phyloP scores from a whole-genome alignment of 2,329 filamentous ascomycete species.

The Alternaria sp. region DNA sequence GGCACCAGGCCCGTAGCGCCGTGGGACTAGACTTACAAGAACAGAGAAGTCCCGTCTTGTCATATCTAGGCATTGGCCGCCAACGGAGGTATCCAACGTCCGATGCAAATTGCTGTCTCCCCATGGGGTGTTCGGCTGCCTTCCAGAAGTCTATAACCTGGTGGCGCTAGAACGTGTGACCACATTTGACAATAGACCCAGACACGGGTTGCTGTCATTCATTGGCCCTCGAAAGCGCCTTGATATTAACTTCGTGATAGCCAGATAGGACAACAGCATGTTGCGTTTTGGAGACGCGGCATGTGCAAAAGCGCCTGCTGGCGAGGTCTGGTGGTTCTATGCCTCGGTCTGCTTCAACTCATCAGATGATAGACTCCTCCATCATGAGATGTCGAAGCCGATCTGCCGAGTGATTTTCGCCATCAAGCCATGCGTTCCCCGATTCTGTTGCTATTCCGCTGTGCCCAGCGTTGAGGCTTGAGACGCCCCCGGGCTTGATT shows the following conservation, averaged over 20 bases:
- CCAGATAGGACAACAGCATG: not conserved
- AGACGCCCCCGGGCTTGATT: not conserved
- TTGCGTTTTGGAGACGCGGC: not conserved
- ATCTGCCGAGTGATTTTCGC: not conserved
- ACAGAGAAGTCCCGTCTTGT: constrained; percentile 11
- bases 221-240: constrained; percentile 3
- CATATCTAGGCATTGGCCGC: constrained; percentile 7
- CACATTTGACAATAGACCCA: constrained; percentile 10
- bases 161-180: constrained; percentile 9
- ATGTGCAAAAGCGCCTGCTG: not conserved
- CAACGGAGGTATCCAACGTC: constrained; percentile 17
- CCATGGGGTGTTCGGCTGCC: constrained; percentile 18
- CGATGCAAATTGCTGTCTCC: constrained; percentile 18
- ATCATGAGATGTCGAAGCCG: not conserved
- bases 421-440: not conserved
- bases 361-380: not conserved
- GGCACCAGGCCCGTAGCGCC: constrained; percentile 31
- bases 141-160: constrained; percentile 19
- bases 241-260: not conserved
- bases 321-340: not conserved
- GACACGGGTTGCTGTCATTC: not conserved
- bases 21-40: constrained; percentile 20
- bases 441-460: not conserved
- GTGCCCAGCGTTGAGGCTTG: constrained; percentile 6
- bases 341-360: not conserved